Base-by-base conservation (phyloP, 352 stramenopile species). In the Globisporangium solare region DNA sequence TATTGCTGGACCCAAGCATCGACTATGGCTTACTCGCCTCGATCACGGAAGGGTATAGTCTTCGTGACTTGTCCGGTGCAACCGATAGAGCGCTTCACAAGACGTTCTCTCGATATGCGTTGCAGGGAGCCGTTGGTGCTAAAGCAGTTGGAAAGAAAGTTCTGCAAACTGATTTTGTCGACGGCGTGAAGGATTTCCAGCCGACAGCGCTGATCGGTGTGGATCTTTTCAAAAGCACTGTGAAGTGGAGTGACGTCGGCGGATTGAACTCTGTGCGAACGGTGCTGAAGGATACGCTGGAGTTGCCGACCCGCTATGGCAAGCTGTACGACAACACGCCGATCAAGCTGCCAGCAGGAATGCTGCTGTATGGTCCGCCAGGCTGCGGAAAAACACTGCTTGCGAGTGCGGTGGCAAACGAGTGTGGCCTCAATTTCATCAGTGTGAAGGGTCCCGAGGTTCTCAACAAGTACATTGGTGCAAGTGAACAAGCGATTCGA, bases 351-450 rank as follows among this genome's bases (percentile, higher is more conserved):
- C 83, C 86, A 15, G 86, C 84, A 18, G 86, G 91, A 3, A 76
- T 98, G 60, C 61, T 98, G 13, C 56, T 98, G 3, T 95, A 96
- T 56, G 92, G 89, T 0, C 90, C 90, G 21, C 87, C 92, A 35
- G 92, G 95, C 14, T 98, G 94, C 50, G 89, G 89, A 0, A 97
- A 97, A 60, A 96, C 89, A 15, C 59, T 95, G 20, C 58, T 97
- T 2, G 88, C 86, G n/a, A 89, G 86, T 32, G 88, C 88, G 0
- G 80, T 96, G 10, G 88, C 88, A 3, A 86, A 86, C 60, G 88
- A 95, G 67, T 94, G 80, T 27, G 86, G 88, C 0, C 72, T 94
- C 47, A 94, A 94, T 58, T 96, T 97, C 56, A 93, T 96, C 64
- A 91, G 82, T 50, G 83, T 97, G n/a, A 96, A 95, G 58, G 88